Evolutionary conservation across 257 asterid genomes (phyloP).

Genomic region (Echium plantagineum): DNA sequence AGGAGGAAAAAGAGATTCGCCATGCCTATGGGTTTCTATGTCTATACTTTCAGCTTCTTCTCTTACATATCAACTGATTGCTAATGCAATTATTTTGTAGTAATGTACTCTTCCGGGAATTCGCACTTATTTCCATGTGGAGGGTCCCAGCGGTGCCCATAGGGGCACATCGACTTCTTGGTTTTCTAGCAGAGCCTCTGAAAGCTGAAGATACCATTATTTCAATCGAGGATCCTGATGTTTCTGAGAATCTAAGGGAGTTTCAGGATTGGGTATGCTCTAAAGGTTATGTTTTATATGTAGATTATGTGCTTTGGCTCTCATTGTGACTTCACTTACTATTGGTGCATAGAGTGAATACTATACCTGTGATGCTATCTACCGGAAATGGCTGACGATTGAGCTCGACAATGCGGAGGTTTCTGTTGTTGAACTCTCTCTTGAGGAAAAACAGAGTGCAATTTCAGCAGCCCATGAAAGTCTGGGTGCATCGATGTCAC

Average conservation of each 20-base stretch:
- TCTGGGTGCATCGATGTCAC: constrained; percentile 44
- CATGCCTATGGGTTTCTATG: background rate
- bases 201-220: constrained; percentile 54
- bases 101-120: constrained; percentile 91
- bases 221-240: constrained; percentile 43
- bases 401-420: constrained; percentile 63
- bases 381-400: constrained; percentile 82
- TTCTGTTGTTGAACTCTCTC: constrained; percentile 55
- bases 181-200: constrained; percentile 86
- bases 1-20: background rate
- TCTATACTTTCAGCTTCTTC: background rate
- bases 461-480: constrained; percentile 65
- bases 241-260: constrained; percentile 70
- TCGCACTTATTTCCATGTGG: constrained; percentile 96
- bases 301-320: constrained; percentile 5
- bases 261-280: constrained; percentile 89
- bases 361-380: constrained; percentile 91
- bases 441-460: constrained; percentile 65
- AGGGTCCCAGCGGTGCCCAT: constrained; percentile 86
- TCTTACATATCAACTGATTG: background rate
- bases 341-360: constrained; percentile 60
- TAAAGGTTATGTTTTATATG: constrained; percentile 10
- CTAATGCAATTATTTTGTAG: constrained; percentile 27
- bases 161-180: constrained; percentile 88
- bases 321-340: constrained; percentile 6